phyloP scores from a whole-genome alignment of 306 rosid genomes.

The Dalbergia oliveri region DNA sequence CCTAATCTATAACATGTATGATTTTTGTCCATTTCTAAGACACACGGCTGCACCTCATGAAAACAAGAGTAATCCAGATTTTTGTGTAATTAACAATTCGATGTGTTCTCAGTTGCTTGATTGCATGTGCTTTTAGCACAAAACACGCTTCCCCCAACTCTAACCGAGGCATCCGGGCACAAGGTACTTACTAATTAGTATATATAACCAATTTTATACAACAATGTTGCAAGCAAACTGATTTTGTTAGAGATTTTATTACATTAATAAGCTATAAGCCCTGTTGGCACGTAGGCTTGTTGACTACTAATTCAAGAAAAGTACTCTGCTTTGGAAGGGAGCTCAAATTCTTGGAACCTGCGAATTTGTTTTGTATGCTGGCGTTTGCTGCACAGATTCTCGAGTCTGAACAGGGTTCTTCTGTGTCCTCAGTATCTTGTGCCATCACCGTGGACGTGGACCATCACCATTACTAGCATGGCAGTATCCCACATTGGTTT shows the following conservation, averaged over 20 bases:
- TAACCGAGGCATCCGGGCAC: constrained; percentile 53
- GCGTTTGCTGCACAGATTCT: constrained; percentile 21
- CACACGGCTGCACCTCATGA: constrained; percentile 32
- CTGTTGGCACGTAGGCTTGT: constrained; percentile 30
- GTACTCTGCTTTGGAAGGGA: background rate
- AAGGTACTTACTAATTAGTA: constrained; percentile 18
- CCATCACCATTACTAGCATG: background rate
- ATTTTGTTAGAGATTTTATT: constrained; percentile 43
- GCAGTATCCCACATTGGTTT: background rate
- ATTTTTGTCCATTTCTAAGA: constrained; percentile 40
- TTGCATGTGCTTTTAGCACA: constrained; percentile 69
- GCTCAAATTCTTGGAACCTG: constrained; percentile 43
- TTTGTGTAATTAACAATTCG: constrained; percentile 30
- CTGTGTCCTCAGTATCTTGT: background rate
- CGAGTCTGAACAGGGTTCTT: background rate
- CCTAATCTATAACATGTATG: constrained; percentile 36
- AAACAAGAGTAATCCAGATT: constrained; percentile 38
- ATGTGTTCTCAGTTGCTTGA: background rate
- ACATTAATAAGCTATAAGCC: constrained; percentile 33
- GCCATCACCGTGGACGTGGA: background rate
- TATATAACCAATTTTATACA: constrained; percentile 12
- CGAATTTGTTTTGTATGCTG: constrained; percentile 28
- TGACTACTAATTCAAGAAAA: constrained; percentile 43
- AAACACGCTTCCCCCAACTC: constrained; percentile 59
- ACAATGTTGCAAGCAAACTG: constrained; percentile 31